phyloP scores from a whole-genome alignment of 495 filamentous ascomycete species.

The Penicillium goetzii region DNA sequence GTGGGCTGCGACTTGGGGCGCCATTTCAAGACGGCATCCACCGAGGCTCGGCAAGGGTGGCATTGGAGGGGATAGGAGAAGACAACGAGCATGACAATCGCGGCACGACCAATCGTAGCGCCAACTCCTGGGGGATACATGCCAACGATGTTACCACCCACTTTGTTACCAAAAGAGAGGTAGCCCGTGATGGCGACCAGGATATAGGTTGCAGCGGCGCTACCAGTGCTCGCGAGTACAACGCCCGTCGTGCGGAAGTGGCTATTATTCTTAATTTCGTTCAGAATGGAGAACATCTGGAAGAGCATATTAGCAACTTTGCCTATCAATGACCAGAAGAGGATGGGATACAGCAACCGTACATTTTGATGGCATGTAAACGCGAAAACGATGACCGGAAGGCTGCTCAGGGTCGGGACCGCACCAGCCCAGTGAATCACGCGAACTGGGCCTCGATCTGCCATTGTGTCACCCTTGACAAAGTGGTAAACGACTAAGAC shows the following conservation, averaged over 20 bases:
- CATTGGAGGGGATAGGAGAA: conserved; percentile 96
- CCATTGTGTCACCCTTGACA: conserved; percentile 71
- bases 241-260: conserved; percentile 80
- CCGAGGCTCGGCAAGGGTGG: conserved; percentile 89
- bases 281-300: conserved; percentile 98
- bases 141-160: conserved; percentile 87
- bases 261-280: conserved; percentile 87
- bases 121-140: conserved; percentile 85
- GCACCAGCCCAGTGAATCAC: conserved; percentile 77
- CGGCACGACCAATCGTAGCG: conserved; percentile 89
- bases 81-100: conserved; percentile 95
- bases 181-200: conserved; percentile 95
- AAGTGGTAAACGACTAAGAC: conserved; percentile 92
- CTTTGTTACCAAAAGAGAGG: conserved; percentile 85
- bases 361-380: conserved; percentile 99
- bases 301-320: conserved; percentile 16
- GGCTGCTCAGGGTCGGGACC: conserved; percentile 76
- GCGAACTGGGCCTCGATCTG: conserved; percentile 71
- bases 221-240: conserved; percentile 80
- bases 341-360: conserved; percentile 27
- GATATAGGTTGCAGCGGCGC: conserved; percentile 78
- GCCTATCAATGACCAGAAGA: conserved; percentile 1
- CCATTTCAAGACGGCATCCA: conserved; percentile 94
- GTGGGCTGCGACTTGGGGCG: conserved; percentile 58
- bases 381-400: conserved; percentile 95